phyloP scores from a whole-genome alignment of 257 asterid species.

The Nicotiana sylvestris region DNA sequence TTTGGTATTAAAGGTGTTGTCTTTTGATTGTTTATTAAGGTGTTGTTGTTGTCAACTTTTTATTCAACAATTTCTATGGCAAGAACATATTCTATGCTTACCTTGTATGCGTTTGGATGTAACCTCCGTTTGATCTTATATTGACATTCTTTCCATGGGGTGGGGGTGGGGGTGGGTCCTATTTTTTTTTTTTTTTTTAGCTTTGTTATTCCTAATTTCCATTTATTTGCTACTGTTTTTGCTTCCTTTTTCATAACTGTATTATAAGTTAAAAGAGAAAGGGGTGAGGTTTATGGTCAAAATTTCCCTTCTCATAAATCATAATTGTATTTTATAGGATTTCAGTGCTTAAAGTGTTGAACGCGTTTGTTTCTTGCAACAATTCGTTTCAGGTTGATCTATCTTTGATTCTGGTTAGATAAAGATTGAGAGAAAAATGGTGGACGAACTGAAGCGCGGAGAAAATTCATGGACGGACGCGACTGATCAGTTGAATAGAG shows the following conservation, averaged over 20 bases:
- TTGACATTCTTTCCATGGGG: neutral
- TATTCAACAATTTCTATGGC: neutral
- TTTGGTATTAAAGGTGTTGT: neutral
- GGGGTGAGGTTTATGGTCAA: neutral
- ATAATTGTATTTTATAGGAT: neutral
- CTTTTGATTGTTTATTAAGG: neutral
- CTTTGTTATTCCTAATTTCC: neutral
- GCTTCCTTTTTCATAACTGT: neutral
- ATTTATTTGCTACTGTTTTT: neutral
- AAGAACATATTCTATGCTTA: neutral
- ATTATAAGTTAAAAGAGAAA: neutral
- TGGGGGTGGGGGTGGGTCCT: neutral
- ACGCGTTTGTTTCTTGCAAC: neutral
- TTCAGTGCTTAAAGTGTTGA: neutral
- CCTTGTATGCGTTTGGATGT: neutral
- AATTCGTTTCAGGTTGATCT: slow-evolving; percentile 30
- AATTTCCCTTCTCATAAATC: neutral
- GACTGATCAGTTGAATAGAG: slow-evolving; percentile 34
- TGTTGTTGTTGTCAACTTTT: neutral
- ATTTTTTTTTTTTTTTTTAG: neutral
- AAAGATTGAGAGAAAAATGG: slow-evolving; percentile 29
- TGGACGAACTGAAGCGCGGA: slow-evolving; percentile 42
- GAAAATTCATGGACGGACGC: slow-evolving; percentile 43
- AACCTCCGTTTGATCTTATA: neutral
- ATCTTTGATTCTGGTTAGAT: slow-evolving; percentile 14